phyloP scores from a whole-genome alignment of 176 grass and related monocot genomes.

The Cocos nucifera region DNA sequence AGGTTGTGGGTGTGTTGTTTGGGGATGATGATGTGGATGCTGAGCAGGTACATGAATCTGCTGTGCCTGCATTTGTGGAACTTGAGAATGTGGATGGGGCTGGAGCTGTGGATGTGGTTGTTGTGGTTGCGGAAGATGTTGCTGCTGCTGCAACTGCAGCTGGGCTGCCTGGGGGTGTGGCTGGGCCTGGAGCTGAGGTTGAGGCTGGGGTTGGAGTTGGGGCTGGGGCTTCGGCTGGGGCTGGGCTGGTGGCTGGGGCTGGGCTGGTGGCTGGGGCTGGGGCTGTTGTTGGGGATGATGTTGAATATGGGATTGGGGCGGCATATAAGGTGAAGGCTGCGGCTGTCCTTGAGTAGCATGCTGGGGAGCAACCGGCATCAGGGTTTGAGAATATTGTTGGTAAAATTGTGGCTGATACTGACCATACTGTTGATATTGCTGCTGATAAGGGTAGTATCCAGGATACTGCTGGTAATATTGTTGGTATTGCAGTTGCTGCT shows the following conservation, averaged over 20 bases:
- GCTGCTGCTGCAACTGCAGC: background rate
- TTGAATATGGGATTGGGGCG: slow-evolving; percentile 9
- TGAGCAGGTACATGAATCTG: slow-evolving; percentile 4
- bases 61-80: background rate
- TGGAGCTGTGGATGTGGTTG: background rate
- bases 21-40: slow-evolving; percentile 18
- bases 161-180: slow-evolving; percentile 28
- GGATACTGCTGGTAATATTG: slow-evolving; percentile 79
- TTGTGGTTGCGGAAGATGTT: background rate
- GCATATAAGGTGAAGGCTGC: slow-evolving; percentile 41
- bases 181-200: slow-evolving; percentile 12
- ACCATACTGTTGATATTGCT: slow-evolving; percentile 59
- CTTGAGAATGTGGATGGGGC: background rate
- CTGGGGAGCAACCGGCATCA: slow-evolving; percentile 29
- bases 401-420: slow-evolving; percentile 56
- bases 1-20: slow-evolving; percentile 8
- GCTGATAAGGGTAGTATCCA: slow-evolving; percentile 63
- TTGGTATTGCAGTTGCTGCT: slow-evolving; percentile 60
- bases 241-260: slow-evolving; percentile 34
- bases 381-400: slow-evolving; percentile 51
- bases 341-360: slow-evolving; percentile 31
- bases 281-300: slow-evolving; percentile 22
- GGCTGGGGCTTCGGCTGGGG: slow-evolving; percentile 28
- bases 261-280: slow-evolving; percentile 24
- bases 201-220: background rate